Base-by-base conservation (phyloP, 345 rosid species). In the Eucalyptus pauciflora region DNA sequence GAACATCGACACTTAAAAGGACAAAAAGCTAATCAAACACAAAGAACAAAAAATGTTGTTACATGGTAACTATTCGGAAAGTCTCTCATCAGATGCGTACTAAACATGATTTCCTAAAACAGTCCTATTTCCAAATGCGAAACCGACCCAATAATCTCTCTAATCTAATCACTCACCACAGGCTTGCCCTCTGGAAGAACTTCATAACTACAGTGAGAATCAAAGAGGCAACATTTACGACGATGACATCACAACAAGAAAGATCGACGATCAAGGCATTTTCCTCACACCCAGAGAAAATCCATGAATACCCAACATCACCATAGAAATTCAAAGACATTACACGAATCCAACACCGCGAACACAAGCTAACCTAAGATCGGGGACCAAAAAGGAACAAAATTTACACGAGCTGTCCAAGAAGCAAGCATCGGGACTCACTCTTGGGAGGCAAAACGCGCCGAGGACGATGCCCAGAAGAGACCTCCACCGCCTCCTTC, bases 361-460 rank as follows among this genome's bases (percentile, higher is more conserved):
- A 33, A 18, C 80, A 37, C 80, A 27, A 69, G 80, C 46, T 3
- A 76, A 20, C 15, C 83, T 76, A 37, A 76, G 48, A 76, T 76
- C 43, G 1, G 83, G 48, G 83, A 76, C 5, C 8, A 41, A 41
- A 20, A 20, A 76, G 83, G 27, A 76, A 41, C 83, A 11, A 76
- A 76, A 41, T 37, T 76, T 76, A 25, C 83, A 41, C 48, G 15
- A 12, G 48, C 48, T 76, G 22, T 37, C 8, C 43, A 20, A 76
- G 48, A 11, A 76, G 48, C 83, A 27, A 54, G 86, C 86, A 81
- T 67, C 85, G 45, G 8, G 54, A 90, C 97, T 91, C 91, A 97
- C 99, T 96, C 94, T 97, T 98, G 60, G 98, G 99, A 2, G 99
- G 99, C 27, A 95, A 86, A 48, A 94, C 88, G 48, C 88, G 90